Base-by-base conservation (phyloP, 2,329 filamentous ascomycete species). In the Verticillium longisporum region DNA sequence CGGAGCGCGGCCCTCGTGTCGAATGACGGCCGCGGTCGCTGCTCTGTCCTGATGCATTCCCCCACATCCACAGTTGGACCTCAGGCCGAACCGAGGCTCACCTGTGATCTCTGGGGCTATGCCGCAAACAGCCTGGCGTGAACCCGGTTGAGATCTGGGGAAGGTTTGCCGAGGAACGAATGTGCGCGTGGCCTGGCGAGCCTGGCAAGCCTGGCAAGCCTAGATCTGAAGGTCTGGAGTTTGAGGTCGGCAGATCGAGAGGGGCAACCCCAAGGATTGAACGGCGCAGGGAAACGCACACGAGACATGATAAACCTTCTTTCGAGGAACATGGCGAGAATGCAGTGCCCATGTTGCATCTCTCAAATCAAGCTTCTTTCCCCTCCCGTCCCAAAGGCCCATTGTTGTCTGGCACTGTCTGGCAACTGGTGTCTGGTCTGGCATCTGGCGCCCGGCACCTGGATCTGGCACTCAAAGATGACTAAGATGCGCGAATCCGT, bases 51-150 rank as follows among this genome's bases (percentile, higher is more conserved):
- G 31, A 1, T 34, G 11, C 32, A 2, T 56, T 45, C 56, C 34
- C 56, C 56, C 38, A 38, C 36, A 58, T 37, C 56, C 38, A 38
- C 36, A 58, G 31, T 32, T 41, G 34, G 7, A 11, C 10, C 60
- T 62, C 58, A 61, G 62, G 62, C 60, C 63, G 62, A 60, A 36
- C 63, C 63, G 63, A 65, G 63, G 63, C 63, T 65, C 60, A 34
- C 63, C 59, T 65, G 62, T 64, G 62, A 65, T 58, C 57, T 21
- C 7, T 55, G 63, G 15, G 10, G 45, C 45, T 53, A 53, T n/a
- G 18, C 45, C 45, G 45, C n/a, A 37, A 33, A 1, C 45, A 41
- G 41, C 36, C 37, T 59, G 55, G 15, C 15, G 60, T 36, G 36
- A 26, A 33, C 62, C 58, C 38, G 56, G 62, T 57, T 57, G 59